Percentiles rank a stretch among this genome's conserved stretches.
Conservation (phyloP, 192 early-diverging fungal species). For the Mortierella hygrophila region DNA sequence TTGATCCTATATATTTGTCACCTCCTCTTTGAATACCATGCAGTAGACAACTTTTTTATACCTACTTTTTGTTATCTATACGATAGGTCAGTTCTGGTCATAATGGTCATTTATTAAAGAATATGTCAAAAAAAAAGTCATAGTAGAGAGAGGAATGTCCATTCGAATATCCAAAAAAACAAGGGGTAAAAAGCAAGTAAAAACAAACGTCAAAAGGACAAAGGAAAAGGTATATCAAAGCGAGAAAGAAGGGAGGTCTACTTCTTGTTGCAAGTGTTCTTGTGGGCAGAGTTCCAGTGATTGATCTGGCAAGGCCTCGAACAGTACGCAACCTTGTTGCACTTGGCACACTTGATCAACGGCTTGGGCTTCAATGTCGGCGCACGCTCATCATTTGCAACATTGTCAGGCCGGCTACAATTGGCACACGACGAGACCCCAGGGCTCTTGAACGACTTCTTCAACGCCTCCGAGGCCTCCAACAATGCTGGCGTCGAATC, state of each 20-base stretch:
- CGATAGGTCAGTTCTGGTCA: background rate
- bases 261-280: constrained; percentile 59
- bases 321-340: constrained; percentile 68
- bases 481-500: constrained; percentile 53
- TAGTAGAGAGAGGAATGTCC: background rate
- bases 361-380: constrained; percentile 56
- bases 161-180: background rate
- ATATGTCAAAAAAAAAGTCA: background rate
- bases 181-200: background rate
- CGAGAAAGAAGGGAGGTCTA: background rate
- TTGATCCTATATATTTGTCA: background rate
- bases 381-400: constrained; percentile 45
- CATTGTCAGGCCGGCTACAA: constrained; percentile 58
- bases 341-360: constrained; percentile 65
- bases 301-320: constrained; percentile 68
- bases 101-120: background rate
- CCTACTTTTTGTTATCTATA: background rate
- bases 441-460: constrained; percentile 56
- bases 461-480: constrained; percentile 35
- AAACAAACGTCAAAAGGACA: background rate
- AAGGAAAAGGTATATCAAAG: background rate
- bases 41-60: background rate
- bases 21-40: background rate
- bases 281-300: constrained; percentile 67
- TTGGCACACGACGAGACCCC: constrained; percentile 60